Conservation (phyloP, 495 filamentous ascomycete genomes). For the Letharia columbiana region DNA sequence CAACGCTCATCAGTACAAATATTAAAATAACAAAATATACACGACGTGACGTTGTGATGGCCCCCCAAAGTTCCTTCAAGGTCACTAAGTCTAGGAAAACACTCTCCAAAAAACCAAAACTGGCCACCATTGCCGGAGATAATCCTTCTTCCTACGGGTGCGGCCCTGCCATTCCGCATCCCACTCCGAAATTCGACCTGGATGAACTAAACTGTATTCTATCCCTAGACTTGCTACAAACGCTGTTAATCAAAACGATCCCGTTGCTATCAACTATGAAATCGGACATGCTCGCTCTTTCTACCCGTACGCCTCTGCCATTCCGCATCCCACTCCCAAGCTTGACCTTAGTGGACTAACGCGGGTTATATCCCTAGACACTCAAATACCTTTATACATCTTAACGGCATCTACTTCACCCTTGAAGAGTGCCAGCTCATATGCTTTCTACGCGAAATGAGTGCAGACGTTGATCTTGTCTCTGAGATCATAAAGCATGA, state of each 20-base stretch:
- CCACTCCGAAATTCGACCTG: neutral
- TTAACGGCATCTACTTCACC: neutral
- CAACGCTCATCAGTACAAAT: neutral
- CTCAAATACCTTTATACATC: neutral
- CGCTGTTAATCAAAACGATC: neutral
- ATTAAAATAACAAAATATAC: neutral
- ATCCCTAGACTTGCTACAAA: neutral
- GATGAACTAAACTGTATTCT: neutral
- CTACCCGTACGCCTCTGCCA: neutral
- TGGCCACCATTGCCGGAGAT: neutral
- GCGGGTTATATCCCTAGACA: neutral
- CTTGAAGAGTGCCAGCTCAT: neutral
- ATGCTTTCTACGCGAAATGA: neutral
- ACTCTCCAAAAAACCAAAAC: neutral
- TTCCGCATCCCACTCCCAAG: neutral
- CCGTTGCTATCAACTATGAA: neutral
- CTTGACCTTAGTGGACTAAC: neutral
- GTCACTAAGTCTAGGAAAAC: neutral
- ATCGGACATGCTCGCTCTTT: neutral
- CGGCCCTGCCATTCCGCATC: neutral
- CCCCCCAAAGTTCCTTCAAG: neutral
- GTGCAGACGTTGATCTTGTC: neutral
- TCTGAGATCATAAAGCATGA: constrained; percentile 1
- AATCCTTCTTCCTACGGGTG: neutral
- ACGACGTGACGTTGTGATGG: neutral